Evolutionary conservation across 345 rosid genomes (phyloP), one percentile per base, ranked within the genome.

Genomic region (Eucalyptus fibrosa): DNA sequence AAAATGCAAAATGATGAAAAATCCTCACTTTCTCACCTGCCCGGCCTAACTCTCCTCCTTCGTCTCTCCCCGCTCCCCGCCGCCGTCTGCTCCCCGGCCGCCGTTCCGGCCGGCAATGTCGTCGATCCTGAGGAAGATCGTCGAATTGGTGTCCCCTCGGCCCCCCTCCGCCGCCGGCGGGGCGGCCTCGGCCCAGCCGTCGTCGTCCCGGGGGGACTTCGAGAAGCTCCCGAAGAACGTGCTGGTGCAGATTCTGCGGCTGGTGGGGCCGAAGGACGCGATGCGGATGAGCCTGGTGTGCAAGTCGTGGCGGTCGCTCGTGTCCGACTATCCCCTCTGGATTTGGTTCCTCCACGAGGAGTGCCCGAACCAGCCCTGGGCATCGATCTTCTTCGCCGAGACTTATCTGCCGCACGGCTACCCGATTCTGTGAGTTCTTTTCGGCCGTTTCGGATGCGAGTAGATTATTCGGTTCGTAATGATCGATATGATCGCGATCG

Each of bases 331-430:
- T 90, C 94, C 94, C 50, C 94, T 96, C 26, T 97, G 99, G 99
- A 90, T 94, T 50, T 90, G 89, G 92, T 96, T 94, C 91, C 95
- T 97, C 55, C 96, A 90, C 88, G 89, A 91, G 62, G 89, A 86
- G 15, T 91, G 83, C 17, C 93, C 59, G 15, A 92, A 77, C 15
- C 93, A 92, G 51, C 89, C 94, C 7, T 91, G 94, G 94, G 96
- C 95, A 87, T 95, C 97, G 60, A 88, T 93, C 62, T 93, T 93
- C 95, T 97, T 97, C 90, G 94, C 97, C 3, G 99, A 96, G 87
- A 93, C 94, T 7, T 50, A 92, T 89, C 91, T 97, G 90, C 92
- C 95, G 49, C 93, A 89, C 14, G 97, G 98, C 12, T 93, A 92
- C 91, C 98, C 99, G 88, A 93, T 95, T 86, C 97, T 87, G 99